Conservation (phyloP, 2,329 filamentous ascomycete genomes). For the Lecanicillium sp. region DNA sequence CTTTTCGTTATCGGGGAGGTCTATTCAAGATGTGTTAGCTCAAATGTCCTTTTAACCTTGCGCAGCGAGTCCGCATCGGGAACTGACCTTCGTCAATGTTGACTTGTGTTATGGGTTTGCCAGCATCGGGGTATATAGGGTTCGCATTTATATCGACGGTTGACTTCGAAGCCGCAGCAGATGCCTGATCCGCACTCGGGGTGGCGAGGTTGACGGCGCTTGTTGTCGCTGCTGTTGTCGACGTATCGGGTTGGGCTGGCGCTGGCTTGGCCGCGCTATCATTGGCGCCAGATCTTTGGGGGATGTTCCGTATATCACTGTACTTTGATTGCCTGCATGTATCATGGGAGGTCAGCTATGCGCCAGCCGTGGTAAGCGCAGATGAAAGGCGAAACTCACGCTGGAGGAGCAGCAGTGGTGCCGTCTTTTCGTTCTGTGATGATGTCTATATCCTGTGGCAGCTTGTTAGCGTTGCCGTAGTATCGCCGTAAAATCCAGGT, state of each 20-base stretch:
- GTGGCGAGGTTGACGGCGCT: slow-evolving; percentile 22
- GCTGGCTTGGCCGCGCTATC: slow-evolving; percentile 40
- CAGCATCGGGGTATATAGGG: slow-evolving; percentile 68
- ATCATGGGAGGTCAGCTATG: neutral
- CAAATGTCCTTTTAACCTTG: too few species aligned
- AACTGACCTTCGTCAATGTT: slow-evolving; percentile 60
- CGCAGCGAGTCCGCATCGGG: too few species aligned
- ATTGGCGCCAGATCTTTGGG: slow-evolving; percentile 48
- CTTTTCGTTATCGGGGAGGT: slow-evolving; percentile 75
- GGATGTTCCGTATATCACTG: slow-evolving; percentile 59
- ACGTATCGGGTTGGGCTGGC: slow-evolving; percentile 38
- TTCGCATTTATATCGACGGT: slow-evolving; percentile 79
- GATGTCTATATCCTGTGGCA: slow-evolving; percentile 55
- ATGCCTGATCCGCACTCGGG: slow-evolving; percentile 45
- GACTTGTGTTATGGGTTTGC: slow-evolving; percentile 72
- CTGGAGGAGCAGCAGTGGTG: slow-evolving; percentile 49
- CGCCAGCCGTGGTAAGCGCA: neutral
- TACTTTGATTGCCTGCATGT: slow-evolving; percentile 48
- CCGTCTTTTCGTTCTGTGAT: slow-evolving; percentile 61
- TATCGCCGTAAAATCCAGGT: neutral
- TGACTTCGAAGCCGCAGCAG: slow-evolving; percentile 65
- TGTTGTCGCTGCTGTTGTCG: slow-evolving; percentile 21
- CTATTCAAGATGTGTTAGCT: slow-evolving; percentile 21
- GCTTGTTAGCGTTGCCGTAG: neutral
- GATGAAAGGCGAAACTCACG: slow-evolving; percentile 32